Evolutionary conservation across 352 stramenopile species (phyloP), one percentile per base, ranked within the genome.

Genomic region (Phytophthora crassamura): DNA sequence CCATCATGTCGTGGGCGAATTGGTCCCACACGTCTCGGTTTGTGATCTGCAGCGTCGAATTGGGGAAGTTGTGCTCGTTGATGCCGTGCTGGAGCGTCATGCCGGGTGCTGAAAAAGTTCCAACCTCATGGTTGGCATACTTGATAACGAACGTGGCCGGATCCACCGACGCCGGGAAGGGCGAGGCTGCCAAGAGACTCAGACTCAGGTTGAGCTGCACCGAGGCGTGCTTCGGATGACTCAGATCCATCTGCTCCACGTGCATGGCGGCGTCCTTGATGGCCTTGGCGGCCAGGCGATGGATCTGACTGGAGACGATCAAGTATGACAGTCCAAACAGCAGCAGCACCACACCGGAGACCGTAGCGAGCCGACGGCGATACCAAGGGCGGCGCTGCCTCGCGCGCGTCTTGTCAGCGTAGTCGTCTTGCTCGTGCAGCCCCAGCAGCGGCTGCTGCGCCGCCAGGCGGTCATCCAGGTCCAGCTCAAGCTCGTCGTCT

Each of bases 1-100:
- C 59, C 65, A 94, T 91, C 62, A 94, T 86, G 46, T 89, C 82
- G 6, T 67, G 59, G 15, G 86, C 86, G 66, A 94, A 94, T 30
- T 43, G 51, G 43, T 91, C 72, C 86, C 86, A 94, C 3, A 64
- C 72, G 18, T 80, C 78, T 32, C 62, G 74, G 58, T 91, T 84
- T 1, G 52, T 39, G 45, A 94, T 90, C 18, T 48, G n/a, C 4
- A 94, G 72, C 48, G 72, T 84, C 25, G 82, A 69, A 25, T 87
- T 74, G 0, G 64, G 59, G 53, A 94, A 89, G 5, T 48, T 3
- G 30, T 82, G 64, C 0, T 57, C n/a, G 57, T 88, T 92, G 8
- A 67, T 58, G 20, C 86, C 86, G 41, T 86, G 69, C 11, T 38
- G 35, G 48, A 94, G 74, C 8, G 57, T 34, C 80, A 94, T 92